phyloP scores from a whole-genome alignment of 2,329 filamentous ascomycete genomes.

The Westerdykella sp. region DNA sequence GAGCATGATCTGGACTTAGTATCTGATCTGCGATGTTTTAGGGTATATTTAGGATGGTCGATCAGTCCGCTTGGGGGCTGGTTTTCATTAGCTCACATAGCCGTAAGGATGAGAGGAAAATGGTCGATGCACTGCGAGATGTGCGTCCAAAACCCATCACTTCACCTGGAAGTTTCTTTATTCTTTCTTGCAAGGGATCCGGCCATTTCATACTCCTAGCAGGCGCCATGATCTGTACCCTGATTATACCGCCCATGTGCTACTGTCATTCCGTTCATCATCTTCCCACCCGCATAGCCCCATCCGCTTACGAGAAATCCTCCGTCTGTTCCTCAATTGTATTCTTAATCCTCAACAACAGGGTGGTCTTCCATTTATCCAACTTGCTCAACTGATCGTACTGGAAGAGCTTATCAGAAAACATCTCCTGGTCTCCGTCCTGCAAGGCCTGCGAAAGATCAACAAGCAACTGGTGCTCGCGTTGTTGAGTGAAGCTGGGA shows the following conservation, averaged over 20 bases:
- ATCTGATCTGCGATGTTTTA: too few species aligned
- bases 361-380: conserved; percentile 93
- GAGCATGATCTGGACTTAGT: neutral
- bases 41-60: too few species aligned
- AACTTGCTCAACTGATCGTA: conserved; percentile 90
- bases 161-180: too few species aligned
- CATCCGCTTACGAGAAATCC: conserved; percentile 54
- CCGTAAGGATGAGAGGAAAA: too few species aligned
- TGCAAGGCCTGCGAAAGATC: conserved; percentile 73
- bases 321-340: conserved; percentile 66
- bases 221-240: too few species aligned
- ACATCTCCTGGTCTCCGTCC: conserved; percentile 71
- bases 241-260: too few species aligned
- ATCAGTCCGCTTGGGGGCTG: neutral
- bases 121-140: too few species aligned
- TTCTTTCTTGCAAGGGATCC: too few species aligned
- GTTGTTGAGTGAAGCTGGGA: conserved; percentile 60
- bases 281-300: neutral
- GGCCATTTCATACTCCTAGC: too few species aligned
- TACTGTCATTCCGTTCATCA: too few species aligned
- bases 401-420: conserved; percentile 79
- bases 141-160: too few species aligned
- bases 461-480: conserved; percentile 73
- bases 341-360: conserved; percentile 77
- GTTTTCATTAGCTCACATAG: too few species aligned